A percentile compares a stretch with the other conserved stretches of the same genome.
Evolutionary conservation across 192 early-diverging fungal species (phyloP).

Genomic region (Linnemannia elongata): DNA sequence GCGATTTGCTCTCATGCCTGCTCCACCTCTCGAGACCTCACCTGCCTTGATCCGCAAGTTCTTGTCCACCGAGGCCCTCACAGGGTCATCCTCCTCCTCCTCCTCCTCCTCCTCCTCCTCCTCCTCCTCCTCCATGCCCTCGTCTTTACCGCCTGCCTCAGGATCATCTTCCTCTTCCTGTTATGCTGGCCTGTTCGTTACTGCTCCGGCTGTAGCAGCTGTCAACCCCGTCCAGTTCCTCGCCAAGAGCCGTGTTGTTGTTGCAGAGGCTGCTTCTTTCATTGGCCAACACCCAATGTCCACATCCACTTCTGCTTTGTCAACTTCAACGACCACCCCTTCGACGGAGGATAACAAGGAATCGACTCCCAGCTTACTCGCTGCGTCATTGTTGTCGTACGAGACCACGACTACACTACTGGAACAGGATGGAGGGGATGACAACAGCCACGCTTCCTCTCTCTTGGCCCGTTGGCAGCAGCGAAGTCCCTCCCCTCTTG

Average conservation of each 20-base stretch:
- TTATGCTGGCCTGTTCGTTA: not conserved
- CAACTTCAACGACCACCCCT: not conserved
- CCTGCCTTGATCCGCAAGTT: slow-evolving; percentile 17
- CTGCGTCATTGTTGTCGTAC: not conserved
- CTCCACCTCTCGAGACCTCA: not conserved
- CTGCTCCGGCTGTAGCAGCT: not conserved
- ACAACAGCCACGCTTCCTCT: not conserved
- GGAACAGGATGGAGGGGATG: not conserved
- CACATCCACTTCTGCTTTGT: not conserved
- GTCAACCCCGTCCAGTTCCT: not conserved
- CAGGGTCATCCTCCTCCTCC: not conserved
- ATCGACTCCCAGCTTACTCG: not conserved
- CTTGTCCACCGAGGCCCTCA: not conserved
- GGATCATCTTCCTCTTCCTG: not conserved
- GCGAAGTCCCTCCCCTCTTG: not conserved
- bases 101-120: not conserved
- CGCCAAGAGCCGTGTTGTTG: not conserved
- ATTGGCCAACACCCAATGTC: not conserved
- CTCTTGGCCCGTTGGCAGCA: not conserved
- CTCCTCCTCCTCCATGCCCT: not conserved
- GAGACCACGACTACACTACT: not conserved
- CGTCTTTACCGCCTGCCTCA: not conserved
- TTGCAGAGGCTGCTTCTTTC: not conserved
- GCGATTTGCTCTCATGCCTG: not conserved
- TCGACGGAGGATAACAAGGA: not conserved